Conservation (phyloP, 495 filamentous ascomycete genomes). For the Penicillium canescens region DNA sequence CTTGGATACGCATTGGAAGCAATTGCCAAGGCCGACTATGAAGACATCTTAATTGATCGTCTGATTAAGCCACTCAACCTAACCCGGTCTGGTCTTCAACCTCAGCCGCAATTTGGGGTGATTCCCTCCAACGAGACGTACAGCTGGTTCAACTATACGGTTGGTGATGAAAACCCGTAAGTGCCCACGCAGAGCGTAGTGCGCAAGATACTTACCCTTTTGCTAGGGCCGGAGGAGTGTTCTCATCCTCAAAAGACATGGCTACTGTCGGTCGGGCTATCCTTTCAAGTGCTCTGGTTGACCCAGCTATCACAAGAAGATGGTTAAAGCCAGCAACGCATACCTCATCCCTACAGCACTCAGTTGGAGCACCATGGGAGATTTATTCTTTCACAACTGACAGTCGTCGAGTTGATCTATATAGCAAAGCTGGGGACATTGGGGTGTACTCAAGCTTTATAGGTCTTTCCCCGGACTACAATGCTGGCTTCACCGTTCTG, state of each 20-base stretch:
- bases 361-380: conserved; percentile 60
- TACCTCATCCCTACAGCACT: conserved; percentile 45
- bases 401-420: conserved; percentile 46
- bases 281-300: conserved; percentile 48
- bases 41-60: conserved; percentile 14
- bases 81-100: conserved; percentile 30
- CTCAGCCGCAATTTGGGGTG: conserved; percentile 27
- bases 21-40: conserved; percentile 6
- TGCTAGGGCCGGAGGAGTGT: conserved; percentile 55
- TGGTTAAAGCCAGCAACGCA: conserved; percentile 59
- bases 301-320: conserved; percentile 43
- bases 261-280: conserved; percentile 55
- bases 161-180: conserved; percentile 48
- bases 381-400: conserved; percentile 27
- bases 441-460: conserved; percentile 46
- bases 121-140: conserved; percentile 38
- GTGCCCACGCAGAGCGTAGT: conserved; percentile 8
- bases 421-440: conserved; percentile 56
- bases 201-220: conserved; percentile 1
- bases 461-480: conserved; percentile 52
- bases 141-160: conserved; percentile 35
- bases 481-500: conserved; percentile 52
- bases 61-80: conserved; percentile 43
- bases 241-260: conserved; percentile 54
- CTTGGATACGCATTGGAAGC: conserved; percentile 56